Percentiles rank a stretch among this genome's conserved stretches.
Conservation (phyloP, 2,329 filamentous ascomycete species). For the Fusarium sp. region DNA sequence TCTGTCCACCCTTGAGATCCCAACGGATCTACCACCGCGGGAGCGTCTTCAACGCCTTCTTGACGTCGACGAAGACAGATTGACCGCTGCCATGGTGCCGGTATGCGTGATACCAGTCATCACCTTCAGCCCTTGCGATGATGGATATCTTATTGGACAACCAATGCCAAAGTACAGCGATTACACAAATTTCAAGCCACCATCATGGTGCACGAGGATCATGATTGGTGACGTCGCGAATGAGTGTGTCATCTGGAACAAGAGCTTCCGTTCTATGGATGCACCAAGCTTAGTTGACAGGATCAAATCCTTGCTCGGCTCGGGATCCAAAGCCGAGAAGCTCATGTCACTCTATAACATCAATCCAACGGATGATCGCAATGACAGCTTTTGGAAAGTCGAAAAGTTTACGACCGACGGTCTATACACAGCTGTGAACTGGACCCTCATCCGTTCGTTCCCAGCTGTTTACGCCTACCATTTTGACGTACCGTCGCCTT, state of each 20-base stretch:
- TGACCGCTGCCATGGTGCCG: slow-evolving; percentile 17
- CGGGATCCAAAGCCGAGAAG: background rate
- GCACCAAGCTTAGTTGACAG: slow-evolving; percentile 1
- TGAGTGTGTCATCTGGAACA: slow-evolving; percentile 41
- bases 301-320: slow-evolving; percentile 5
- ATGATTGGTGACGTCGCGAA: slow-evolving; percentile 32
- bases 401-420: slow-evolving; percentile 29
- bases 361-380: background rate
- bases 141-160: background rate
- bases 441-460: background rate
- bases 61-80: background rate
- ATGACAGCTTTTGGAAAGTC: slow-evolving; percentile 19
- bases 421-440: slow-evolving; percentile 24
- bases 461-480: slow-evolving; percentile 26
- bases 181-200: slow-evolving; percentile 4
- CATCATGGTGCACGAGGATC: slow-evolving; percentile 20
- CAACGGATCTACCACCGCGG: background rate
- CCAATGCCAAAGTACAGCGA: background rate
- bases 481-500: slow-evolving; percentile 37
- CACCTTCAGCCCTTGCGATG: slow-evolving; percentile 8
- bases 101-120: slow-evolving; percentile 9
- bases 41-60: background rate
- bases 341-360: slow-evolving; percentile 14
- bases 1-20: background rate
- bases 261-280: slow-evolving; percentile 9